Evolutionary conservation across 148 eudicot genomes (phyloP).

Genomic region (Hydrangea macrophylla): DNA sequence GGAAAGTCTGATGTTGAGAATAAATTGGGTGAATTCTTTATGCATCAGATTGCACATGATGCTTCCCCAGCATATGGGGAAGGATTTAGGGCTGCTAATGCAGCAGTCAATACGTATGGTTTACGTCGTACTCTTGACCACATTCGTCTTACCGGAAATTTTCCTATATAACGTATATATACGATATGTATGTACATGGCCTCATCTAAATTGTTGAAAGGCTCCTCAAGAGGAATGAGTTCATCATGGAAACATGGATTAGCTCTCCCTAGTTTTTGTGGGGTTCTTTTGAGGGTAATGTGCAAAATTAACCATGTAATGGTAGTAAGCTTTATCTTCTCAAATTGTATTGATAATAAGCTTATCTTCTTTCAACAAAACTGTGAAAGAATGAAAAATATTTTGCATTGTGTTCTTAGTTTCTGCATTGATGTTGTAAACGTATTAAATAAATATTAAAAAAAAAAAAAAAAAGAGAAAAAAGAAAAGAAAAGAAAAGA

Average conservation of each 20-base stretch:
- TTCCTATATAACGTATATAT: slow-evolving; percentile 47
- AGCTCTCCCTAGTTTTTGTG: slow-evolving; percentile 16
- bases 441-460: too few relatives aligned
- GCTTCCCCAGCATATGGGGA: slow-evolving; percentile 92
- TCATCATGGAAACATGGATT: slow-evolving; percentile 11
- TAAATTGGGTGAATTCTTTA: slow-evolving; percentile 79
- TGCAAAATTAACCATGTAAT: slow-evolving; percentile 6
- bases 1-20: slow-evolving; percentile 67
- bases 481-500: too few relatives aligned
- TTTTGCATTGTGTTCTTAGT: not conserved
- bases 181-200: not conserved
- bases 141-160: slow-evolving; percentile 68
- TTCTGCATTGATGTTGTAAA: too few relatives aligned
- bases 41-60: slow-evolving; percentile 87
- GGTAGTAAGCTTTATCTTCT: too few relatives aligned
- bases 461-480: too few relatives aligned
- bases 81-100: slow-evolving; percentile 83
- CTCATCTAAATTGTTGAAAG: not conserved
- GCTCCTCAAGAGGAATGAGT: slow-evolving; percentile 18
- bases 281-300: slow-evolving; percentile 15
- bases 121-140: slow-evolving; percentile 75
- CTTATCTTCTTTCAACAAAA: not conserved
- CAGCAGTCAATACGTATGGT: slow-evolving; percentile 83
- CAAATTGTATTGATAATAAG: slow-evolving; percentile 5
- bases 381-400: not conserved